Evolutionary conservation across 73 alveolate species (phyloP).

Genomic region (Uronychia binucleata): DNA sequence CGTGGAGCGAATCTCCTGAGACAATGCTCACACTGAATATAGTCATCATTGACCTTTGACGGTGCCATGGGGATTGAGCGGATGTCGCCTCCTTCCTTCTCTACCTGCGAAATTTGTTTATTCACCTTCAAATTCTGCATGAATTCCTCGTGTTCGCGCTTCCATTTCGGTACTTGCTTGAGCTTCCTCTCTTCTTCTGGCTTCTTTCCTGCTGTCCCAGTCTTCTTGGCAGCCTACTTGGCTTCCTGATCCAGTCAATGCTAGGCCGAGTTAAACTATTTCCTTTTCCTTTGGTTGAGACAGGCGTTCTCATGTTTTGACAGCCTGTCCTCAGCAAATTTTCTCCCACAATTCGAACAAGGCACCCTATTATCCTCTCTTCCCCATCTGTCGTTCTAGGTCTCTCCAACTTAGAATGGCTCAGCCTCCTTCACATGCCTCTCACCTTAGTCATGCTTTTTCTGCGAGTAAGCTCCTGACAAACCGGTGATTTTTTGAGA

Average conservation of each 20-base stretch:
- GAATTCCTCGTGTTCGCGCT: conserved; percentile 71
- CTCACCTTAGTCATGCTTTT: not conserved
- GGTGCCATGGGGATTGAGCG: conserved; percentile 34
- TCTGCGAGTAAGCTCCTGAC: not conserved
- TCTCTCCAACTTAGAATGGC: not conserved
- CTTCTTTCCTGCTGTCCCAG: not conserved
- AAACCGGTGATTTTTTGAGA: not conserved
- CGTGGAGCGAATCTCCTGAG: conserved; percentile 51
- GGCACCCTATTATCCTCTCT: conserved; percentile 34
- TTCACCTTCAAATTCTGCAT: conserved; percentile 59
- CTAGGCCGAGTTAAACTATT: conserved; percentile 7
- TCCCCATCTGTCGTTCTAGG: not conserved
- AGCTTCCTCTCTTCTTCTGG: conserved; percentile 4
- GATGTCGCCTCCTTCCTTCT: conserved; percentile 85
- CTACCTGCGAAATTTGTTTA: conserved; percentile 62
- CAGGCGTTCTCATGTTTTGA: conserved; percentile 42
- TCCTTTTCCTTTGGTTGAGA: conserved; percentile 19
- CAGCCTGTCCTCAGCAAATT: conserved; percentile 51
- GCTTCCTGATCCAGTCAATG: conserved; percentile 12
- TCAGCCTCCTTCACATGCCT: not conserved
- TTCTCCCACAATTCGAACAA: conserved; percentile 52
- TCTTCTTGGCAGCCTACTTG: not conserved
- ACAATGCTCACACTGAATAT: conserved; percentile 61
- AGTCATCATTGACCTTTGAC: conserved; percentile 28
- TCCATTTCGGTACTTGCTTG: conserved; percentile 55